These are phyloP conservation scores for Thalassiosira livingstoniorum DNA, from an alignment of 352 stramenopile genomes.

Conservation along the genomic window DNA sequence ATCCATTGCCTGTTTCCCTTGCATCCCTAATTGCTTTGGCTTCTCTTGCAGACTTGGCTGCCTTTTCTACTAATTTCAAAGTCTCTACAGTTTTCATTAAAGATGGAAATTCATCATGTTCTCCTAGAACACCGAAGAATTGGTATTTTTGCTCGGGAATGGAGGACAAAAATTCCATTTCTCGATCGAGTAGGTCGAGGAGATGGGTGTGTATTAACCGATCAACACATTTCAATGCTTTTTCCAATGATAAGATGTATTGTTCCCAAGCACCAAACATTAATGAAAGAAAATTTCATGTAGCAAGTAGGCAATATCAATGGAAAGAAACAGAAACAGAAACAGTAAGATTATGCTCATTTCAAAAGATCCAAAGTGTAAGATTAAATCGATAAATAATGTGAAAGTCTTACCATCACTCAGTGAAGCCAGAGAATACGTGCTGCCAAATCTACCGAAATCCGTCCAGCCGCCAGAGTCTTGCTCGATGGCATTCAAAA, in stretches of 20 bases:
- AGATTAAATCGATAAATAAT: neutral
- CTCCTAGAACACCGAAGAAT: constrained; percentile 63
- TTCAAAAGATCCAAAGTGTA: neutral
- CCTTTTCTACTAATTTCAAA: constrained; percentile 29
- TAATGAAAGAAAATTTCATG: neutral
- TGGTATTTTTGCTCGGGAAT: constrained; percentile 32
- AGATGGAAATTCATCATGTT: constrained; percentile 52
- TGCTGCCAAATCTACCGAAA: constrained; percentile 23
- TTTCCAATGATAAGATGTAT: neutral
- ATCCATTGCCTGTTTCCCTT: too few relatives aligned
- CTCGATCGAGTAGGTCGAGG: constrained; percentile 51
- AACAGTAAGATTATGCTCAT: neutral
- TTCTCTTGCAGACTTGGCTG: constrained; percentile 8
- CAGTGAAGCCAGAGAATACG: constrained; percentile 36
- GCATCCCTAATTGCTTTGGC: neutral
- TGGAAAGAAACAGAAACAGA: neutral
- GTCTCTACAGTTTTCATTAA: constrained; percentile 52
- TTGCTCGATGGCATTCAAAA: constrained; percentile 47
- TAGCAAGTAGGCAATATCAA: neutral
- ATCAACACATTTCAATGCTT: constrained; percentile 58
- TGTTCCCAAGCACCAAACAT: neutral
- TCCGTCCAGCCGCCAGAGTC: neutral
- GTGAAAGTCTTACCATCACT: constrained; percentile 44
- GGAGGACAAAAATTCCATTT: constrained; percentile 61
- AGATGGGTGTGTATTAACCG: constrained; percentile 57